Percentiles rank a stretch among this genome's conserved stretches.
Evolutionary conservation across 108 stramenopile genomes (phyloP).

Genomic region (Cyclotella atomus): DNA sequence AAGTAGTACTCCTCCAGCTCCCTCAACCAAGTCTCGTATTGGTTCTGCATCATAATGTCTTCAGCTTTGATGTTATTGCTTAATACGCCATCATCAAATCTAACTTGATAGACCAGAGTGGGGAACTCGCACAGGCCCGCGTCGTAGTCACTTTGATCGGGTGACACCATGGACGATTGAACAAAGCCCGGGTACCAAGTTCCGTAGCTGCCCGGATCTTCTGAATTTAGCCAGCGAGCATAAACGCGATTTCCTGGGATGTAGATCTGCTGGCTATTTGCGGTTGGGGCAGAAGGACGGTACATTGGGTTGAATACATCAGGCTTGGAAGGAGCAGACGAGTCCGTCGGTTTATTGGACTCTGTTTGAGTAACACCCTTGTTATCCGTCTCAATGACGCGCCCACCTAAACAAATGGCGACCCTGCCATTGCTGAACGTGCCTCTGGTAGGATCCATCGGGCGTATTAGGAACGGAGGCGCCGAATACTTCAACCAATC

Average conservation of each 20-base stretch:
- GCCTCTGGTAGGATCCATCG: slow-evolving; percentile 6
- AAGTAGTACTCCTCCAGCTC: slow-evolving; percentile 38
- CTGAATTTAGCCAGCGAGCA: slow-evolving; percentile 48
- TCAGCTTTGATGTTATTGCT: slow-evolving; percentile 25
- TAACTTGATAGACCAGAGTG: slow-evolving; percentile 35
- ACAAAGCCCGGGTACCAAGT: slow-evolving; percentile 52
- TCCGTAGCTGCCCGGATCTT: slow-evolving; percentile 46
- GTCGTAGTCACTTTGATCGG: slow-evolving; percentile 28
- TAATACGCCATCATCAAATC: slow-evolving; percentile 46
- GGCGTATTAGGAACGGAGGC: not conserved
- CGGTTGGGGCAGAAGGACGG: slow-evolving; percentile 15
- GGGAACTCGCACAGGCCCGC: slow-evolving; percentile 22
- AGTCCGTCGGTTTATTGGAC: slow-evolving; percentile 7
- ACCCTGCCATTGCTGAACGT: slow-evolving; percentile 28
- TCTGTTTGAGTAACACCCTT: slow-evolving; percentile 10
- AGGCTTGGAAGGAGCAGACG: slow-evolving; percentile 19
- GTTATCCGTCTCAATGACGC: slow-evolving; percentile 37
- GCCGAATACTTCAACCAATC: slow-evolving; percentile 6
- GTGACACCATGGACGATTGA: slow-evolving; percentile 25
- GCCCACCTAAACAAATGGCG: slow-evolving; percentile 35
- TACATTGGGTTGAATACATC: slow-evolving; percentile 20
- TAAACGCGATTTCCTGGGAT: slow-evolving; percentile 51
- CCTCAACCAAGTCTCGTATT: slow-evolving; percentile 47
- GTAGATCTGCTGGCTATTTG: slow-evolving; percentile 36
- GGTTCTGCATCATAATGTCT: slow-evolving; percentile 49